Evolutionary conservation across 495 filamentous ascomycete genomes (phyloP).

Genomic region (Thermothielavioides terrestris): DNA sequence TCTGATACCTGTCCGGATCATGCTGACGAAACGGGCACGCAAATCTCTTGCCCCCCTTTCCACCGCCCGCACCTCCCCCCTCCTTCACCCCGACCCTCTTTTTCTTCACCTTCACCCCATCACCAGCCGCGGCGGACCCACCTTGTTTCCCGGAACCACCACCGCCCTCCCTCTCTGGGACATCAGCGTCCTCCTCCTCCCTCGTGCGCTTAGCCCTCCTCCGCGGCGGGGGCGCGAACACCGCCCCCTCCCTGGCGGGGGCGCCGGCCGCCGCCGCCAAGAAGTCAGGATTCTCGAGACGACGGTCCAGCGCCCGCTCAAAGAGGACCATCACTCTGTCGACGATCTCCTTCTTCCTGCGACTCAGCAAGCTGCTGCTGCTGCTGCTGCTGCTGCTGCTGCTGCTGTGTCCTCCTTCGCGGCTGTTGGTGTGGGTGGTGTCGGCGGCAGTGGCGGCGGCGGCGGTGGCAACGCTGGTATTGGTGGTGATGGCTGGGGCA

Average conservation of each 20-base stretch:
- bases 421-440: neutral
- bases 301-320: conserved; percentile 13
- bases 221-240: neutral
- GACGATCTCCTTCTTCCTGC: conserved; percentile 23
- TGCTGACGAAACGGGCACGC: conserved; percentile 40
- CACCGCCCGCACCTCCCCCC: too few species aligned
- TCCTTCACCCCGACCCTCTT: conserved; percentile 12
- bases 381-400: neutral
- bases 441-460: neutral
- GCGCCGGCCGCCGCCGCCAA: conserved; percentile 8
- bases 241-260: neutral
- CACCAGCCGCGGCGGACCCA: neutral
- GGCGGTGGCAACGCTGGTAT: conserved; percentile 17
- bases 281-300: conserved; percentile 16
- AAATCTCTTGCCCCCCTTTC: conserved; percentile 15
- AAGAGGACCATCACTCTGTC: conserved; percentile 26
- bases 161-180: neutral
- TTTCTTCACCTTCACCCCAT: conserved; percentile 2
- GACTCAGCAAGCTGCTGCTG: conserved; percentile 16
- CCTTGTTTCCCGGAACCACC: neutral
- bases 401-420: neutral
- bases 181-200: conserved; percentile 1
- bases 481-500: too few species aligned
- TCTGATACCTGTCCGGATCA: conserved; percentile 27
- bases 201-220: conserved; percentile 5